Evolutionary conservation across 306 rosid genomes (phyloP).

Genomic region (Malus domestica): ASM211411v1 NC_041797.1:6941501-6942000

Average conservation of each 20-base stretch:
- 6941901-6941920: conserved; percentile 30
- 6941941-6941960: conserved; percentile 21
- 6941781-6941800: conserved; percentile 12
- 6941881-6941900: conserved; percentile 28
- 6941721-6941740: conserved; percentile 17
- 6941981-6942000: conserved; percentile 23
- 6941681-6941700: too few species aligned
- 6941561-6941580: too few species aligned
- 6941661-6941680: too few species aligned
- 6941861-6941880: not conserved
- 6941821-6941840: conserved; percentile 22
- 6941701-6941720: not conserved
- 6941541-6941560: too few species aligned
- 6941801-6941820: conserved; percentile 33
- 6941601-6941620: too few species aligned
- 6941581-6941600: too few species aligned
- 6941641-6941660: too few species aligned
- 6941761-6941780: conserved; percentile 23
- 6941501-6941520: too few species aligned
- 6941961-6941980: conserved; percentile 21
- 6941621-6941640: too few species aligned
- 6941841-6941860: conserved; percentile 35
- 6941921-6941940: conserved; percentile 19
- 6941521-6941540: too few species aligned
- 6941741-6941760: conserved; percentile 19